A percentile compares a stretch with the other conserved stretches of the same genome.
phyloP scores from a whole-genome alignment of 345 rosid species.

The Eucalyptus lansdowneana region DNA sequence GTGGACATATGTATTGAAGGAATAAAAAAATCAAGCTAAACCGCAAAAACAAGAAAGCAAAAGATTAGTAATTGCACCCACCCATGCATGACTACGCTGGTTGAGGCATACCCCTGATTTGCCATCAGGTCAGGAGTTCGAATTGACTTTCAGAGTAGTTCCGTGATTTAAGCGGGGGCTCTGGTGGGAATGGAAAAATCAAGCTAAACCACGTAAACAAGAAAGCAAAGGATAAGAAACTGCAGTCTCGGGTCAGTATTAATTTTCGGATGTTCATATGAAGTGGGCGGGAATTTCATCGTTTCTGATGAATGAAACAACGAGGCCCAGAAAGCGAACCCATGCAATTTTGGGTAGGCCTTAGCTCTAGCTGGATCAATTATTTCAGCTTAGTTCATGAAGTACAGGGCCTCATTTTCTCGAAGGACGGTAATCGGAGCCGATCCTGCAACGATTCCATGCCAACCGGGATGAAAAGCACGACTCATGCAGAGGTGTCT shows the following conservation, averaged over 20 bases:
- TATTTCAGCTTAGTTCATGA: neutral
- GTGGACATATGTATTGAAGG: neutral
- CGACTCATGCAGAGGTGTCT: neutral
- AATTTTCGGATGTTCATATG: neutral
- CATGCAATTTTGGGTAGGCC: neutral
- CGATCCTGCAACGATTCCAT: neutral
- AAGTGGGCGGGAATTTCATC: neutral
- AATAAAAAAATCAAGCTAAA: neutral
- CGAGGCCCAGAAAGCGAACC: neutral
- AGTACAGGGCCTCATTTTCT: neutral
- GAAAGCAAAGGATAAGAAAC: too few relatives aligned
- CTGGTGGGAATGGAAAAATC: neutral
- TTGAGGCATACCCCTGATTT: too few relatives aligned
- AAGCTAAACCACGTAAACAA: neutral
- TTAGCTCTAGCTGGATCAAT: neutral
- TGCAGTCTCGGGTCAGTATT: neutral
- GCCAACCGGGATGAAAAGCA: neutral
- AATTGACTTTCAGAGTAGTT: too few relatives aligned
- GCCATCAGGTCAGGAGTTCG: rapidly evolving
- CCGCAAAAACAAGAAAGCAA: neutral
- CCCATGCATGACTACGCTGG: rapidly evolving
- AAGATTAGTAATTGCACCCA: too few relatives aligned
- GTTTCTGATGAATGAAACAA: neutral
- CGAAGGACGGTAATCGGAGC: neutral
- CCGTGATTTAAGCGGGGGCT: too few relatives aligned